phyloP scores from a whole-genome alignment of 495 filamentous ascomycete species.

The Neurospora africana region DNA sequence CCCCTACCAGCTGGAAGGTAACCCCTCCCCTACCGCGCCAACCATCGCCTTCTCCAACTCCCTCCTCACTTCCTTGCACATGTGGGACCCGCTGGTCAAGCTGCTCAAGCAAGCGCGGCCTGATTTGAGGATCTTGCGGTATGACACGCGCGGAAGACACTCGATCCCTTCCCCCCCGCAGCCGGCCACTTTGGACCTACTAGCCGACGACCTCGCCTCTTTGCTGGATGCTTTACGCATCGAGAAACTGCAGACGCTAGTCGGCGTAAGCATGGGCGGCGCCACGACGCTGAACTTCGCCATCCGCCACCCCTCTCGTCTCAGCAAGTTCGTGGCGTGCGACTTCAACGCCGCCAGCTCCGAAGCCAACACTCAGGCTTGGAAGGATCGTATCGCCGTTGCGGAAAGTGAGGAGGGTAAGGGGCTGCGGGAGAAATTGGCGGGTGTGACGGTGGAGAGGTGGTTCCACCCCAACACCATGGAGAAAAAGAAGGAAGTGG shows the following conservation, averaged over 20 bases:
- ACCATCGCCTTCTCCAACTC: constrained; percentile 65
- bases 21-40: constrained; percentile 50
- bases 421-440: constrained; percentile 31
- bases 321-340: constrained; percentile 60
- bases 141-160: constrained; percentile 56
- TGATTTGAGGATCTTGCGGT: constrained; percentile 60
- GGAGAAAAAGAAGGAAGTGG: constrained; percentile 40
- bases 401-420: constrained; percentile 49
- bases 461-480: constrained; percentile 61
- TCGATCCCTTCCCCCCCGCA: constrained; percentile 33
- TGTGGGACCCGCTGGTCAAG: constrained; percentile 65
- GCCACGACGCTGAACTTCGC: constrained; percentile 62
- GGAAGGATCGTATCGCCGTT: constrained; percentile 65
- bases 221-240: constrained; percentile 52
- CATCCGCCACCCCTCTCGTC: constrained; percentile 48
- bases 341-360: constrained; percentile 64
- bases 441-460: constrained; percentile 54
- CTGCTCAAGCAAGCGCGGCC: constrained; percentile 46
- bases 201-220: constrained; percentile 52
- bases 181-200: constrained; percentile 46
- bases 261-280: constrained; percentile 71
- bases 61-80: constrained; percentile 58
- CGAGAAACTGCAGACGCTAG: constrained; percentile 45
- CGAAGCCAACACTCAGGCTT: constrained; percentile 59
- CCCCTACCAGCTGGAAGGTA: constrained; percentile 66